Percentiles rank a stretch among this genome's conserved stretches.
These are phyloP conservation scores for Boletellus emodensis DNA, from an alignment of 768 basidiomycete genomes.

Conservation along the genomic window DNA sequence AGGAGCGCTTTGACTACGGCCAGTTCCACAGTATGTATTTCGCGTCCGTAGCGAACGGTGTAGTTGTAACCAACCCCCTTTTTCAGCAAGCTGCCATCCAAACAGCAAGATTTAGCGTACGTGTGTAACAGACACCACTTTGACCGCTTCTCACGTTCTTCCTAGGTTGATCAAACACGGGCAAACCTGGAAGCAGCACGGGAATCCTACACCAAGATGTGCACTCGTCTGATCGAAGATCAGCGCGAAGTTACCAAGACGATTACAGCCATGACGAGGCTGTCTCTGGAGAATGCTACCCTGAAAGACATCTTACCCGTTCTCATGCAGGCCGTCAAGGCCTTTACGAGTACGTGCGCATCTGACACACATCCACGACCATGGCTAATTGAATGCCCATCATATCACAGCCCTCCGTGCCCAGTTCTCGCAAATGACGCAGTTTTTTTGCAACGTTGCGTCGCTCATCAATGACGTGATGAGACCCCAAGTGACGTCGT, in stretches of 20 bases:
- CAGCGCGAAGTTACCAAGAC: slow-evolving; percentile 20
- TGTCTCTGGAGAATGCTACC: slow-evolving; percentile 19
- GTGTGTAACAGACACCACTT: neutral
- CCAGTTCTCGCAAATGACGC: slow-evolving; percentile 17
- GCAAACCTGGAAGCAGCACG: slow-evolving; percentile 18
- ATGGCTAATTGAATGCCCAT: neutral
- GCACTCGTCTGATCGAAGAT: slow-evolving; percentile 13
- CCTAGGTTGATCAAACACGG: slow-evolving; percentile 19
- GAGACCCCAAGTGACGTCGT: slow-evolving; percentile 16
- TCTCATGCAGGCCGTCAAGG: slow-evolving; percentile 17
- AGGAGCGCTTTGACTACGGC: slow-evolving; percentile 1
- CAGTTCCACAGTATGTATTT: slow-evolving; percentile 3
- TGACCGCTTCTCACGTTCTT: neutral
- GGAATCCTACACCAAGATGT: slow-evolving; percentile 12
- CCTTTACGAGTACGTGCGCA: slow-evolving; percentile 9
- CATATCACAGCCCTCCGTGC: slow-evolving; percentile 9
- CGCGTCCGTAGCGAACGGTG: neutral
- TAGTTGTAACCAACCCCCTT: neutral
- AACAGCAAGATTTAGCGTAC: slow-evolving; percentile 9
- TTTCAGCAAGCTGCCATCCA: slow-evolving; percentile 12
- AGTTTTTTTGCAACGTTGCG: slow-evolving; percentile 15
- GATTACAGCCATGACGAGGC: slow-evolving; percentile 14
- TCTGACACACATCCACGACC: too few species aligned
- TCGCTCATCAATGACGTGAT: slow-evolving; percentile 21
- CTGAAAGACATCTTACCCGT: slow-evolving; percentile 16